Conservation (phyloP, 345 rosid species). For the Eucalyptus regnans region DNA sequence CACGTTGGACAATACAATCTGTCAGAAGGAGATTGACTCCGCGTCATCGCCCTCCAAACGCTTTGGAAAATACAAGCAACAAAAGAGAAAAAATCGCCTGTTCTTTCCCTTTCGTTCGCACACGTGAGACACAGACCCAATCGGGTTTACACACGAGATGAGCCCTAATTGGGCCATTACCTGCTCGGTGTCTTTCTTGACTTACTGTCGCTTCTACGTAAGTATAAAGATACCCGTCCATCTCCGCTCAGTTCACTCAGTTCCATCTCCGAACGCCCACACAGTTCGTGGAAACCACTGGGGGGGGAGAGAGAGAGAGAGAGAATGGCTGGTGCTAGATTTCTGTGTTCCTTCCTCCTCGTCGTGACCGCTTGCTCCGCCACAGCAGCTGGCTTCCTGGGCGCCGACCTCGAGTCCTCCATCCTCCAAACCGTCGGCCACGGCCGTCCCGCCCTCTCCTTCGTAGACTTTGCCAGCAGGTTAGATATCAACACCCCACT, state of each 20-base stretch:
- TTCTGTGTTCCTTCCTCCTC: slow-evolving; percentile 2
- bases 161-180: neutral
- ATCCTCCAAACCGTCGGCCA: slow-evolving; percentile 45
- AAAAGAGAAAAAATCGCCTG: too few relatives aligned
- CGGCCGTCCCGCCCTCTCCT: slow-evolving; percentile 38
- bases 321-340: too few relatives aligned
- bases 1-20: too few relatives aligned
- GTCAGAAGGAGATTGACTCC: too few relatives aligned
- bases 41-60: too few relatives aligned
- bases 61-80: too few relatives aligned
- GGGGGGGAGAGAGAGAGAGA: too few relatives aligned
- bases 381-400: slow-evolving; percentile 31
- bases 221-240: neutral
- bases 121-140: neutral
- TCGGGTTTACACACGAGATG: neutral
- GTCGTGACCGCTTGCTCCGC: slow-evolving; percentile 20
- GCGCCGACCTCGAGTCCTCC: slow-evolving; percentile 39
- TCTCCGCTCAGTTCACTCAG: neutral
- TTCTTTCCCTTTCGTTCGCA: neutral
- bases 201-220: neutral
- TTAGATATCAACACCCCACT: neutral
- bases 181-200: neutral
- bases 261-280: too few relatives aligned
- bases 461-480: slow-evolving; percentile 69
- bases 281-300: neutral